Evolutionary conservation across 2,329 filamentous ascomycete genomes (phyloP).

Genomic region (Paraphaeosphaeria sporulosa): DNA sequence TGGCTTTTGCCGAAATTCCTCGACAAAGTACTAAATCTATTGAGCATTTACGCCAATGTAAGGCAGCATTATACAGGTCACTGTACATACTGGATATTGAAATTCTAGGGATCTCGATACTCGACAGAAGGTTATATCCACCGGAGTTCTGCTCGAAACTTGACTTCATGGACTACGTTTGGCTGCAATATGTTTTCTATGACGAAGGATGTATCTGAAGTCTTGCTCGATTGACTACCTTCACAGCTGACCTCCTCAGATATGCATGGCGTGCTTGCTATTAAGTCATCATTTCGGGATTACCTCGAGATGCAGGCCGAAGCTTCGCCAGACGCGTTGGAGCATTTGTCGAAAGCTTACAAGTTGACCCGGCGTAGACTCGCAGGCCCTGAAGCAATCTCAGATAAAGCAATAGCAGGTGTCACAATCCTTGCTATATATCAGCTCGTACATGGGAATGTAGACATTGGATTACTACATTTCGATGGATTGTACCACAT

Average conservation of each 20-base stretch:
- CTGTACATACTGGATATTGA: no score
- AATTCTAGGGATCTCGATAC: conserved; percentile 10
- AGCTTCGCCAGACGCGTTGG: conserved; percentile 10
- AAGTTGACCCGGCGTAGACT: conserved; percentile 12
- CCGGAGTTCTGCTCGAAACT: conserved; percentile 18
- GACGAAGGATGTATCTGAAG: conserved; percentile 16
- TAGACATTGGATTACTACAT: conserved; percentile 13
- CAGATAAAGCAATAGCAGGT: conserved; percentile 18
- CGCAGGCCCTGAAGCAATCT: conserved; percentile 7
- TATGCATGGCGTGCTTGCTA: conserved; percentile 15
- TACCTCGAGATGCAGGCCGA: conserved; percentile 6
- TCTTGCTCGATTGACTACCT: background rate
- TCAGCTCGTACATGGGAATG: conserved; percentile 17
- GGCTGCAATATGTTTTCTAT: conserved; percentile 19
- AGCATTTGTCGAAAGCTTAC: conserved; percentile 17
- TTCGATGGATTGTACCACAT: conserved; percentile 17
- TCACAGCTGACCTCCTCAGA: conserved; percentile 3
- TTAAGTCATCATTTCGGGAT: conserved; percentile 14
- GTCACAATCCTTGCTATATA: conserved; percentile 20
- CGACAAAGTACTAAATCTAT: conserved; percentile 1
- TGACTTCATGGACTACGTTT: conserved; percentile 17
- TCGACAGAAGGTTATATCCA: conserved; percentile 16
- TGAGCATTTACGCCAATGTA: conserved; percentile 17
- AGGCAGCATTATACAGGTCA: background rate
- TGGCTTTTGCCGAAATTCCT: conserved; percentile 15